A percentile compares a stretch with the other conserved stretches of the same genome.
Conservation (phyloP, 106 monocot species). For the Dioscorea alata region DNA sequence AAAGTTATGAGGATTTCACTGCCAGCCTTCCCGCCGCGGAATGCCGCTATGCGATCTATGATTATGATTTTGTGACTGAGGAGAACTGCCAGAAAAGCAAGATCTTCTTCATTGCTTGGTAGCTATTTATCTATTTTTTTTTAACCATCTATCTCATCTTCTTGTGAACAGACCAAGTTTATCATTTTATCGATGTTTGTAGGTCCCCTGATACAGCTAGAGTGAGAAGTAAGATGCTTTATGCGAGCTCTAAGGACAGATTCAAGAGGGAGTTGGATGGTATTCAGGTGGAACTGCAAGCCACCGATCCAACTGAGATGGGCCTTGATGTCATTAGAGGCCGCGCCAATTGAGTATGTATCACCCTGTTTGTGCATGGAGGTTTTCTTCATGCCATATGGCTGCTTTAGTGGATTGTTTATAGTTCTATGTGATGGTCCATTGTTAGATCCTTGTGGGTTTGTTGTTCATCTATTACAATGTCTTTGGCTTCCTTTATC, state of each 20-base stretch:
- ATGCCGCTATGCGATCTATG: conserved; percentile 23
- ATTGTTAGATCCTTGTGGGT: conserved; percentile 3
- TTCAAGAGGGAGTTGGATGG: conserved; percentile 24
- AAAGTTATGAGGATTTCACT: conserved; percentile 24
- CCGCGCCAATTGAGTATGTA: conserved; percentile 18
- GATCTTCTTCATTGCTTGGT: conserved; percentile 59
- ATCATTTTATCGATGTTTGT: not conserved
- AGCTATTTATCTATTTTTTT: not conserved
- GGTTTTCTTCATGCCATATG: conserved; percentile 1
- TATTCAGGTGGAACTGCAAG: conserved; percentile 20
- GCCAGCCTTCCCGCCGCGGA: conserved; percentile 17
- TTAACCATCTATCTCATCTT: not conserved
- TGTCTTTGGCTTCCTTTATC: not conserved
- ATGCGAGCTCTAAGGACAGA: conserved; percentile 17
- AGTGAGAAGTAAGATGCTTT: conserved; percentile 21
- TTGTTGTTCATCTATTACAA: not conserved
- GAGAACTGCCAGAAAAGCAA: conserved; percentile 52
- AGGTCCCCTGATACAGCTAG: conserved; percentile 19
- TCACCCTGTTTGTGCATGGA: not conserved
- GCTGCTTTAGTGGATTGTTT: conserved; percentile 11
- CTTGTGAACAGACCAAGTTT: not conserved
- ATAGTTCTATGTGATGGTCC: conserved; percentile 12
- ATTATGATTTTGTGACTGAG: conserved; percentile 25
- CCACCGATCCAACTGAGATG: conserved; percentile 26
- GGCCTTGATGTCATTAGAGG: conserved; percentile 25